Base-by-base conservation (phyloP, 108 stramenopile species). In the Schizochytrium sp. region DNA sequence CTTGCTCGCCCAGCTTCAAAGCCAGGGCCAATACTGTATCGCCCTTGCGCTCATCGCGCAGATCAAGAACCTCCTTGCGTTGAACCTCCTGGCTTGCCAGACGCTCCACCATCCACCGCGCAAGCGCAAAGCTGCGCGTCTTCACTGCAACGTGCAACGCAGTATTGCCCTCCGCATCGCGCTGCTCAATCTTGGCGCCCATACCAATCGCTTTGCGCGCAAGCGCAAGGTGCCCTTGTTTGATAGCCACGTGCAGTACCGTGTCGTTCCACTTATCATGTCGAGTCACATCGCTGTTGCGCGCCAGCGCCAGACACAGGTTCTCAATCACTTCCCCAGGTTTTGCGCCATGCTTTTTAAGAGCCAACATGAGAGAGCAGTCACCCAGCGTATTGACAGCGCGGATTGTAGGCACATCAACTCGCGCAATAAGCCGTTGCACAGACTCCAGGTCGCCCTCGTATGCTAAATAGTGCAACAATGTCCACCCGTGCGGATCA, bases 381-480 rank as follows among this genome's bases (percentile, higher is more conserved):
- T 83, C 76, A 6, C 76, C 76, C 23, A 83, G 76, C n/a, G 76
- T 83, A 23, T 83, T 83, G 6, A 83, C 76, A 4, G 76, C 76
- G 25, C 76, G 45, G 19, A 83, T 53, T 8, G 76, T 83, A 0
- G 76, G 76, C 25, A 28, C 76, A 45, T 83, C 76, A 4, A 83
- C 76, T 19, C 76, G 76, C 12, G 76, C 76, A 2, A 83, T 83
- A 0, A 83, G 48, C 51, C 51, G 19, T 45, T 83, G 45, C 76
- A 83, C 76, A 16, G 76, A 83, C 48, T 83, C 76, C 18, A 83
- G 76, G 76, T 83, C 76, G 51, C 76, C 76, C n/a, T 83, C 76
- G 4, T 53, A 83, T n/a, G 76, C 76, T 12, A 83, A 23, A 34
- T 83, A 83, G 51, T 83, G 76, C 76, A 83, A 23, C 76, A 83